phyloP scores from a whole-genome alignment of 345 rosid species.

The Pistacia integerrima region DNA sequence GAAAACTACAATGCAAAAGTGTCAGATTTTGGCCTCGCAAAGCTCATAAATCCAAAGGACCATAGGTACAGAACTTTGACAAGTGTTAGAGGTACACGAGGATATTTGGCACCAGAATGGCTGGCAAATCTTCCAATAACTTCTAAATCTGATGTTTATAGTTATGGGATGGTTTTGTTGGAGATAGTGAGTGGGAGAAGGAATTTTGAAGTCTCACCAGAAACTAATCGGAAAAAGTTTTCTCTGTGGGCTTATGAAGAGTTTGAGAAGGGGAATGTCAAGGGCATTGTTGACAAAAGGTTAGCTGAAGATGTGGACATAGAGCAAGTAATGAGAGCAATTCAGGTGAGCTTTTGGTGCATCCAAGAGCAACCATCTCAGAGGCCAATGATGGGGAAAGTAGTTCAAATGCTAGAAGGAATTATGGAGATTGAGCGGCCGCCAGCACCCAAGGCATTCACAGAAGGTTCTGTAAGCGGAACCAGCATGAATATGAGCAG shows the following conservation, averaged over 20 bases:
- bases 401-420: conserved; percentile 67
- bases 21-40: conserved; percentile 60
- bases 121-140: conserved; percentile 50
- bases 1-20: conserved; percentile 51
- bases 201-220: conserved; percentile 44
- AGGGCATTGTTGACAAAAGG: conserved; percentile 41
- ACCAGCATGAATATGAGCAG: conserved; percentile 36
- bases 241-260: conserved; percentile 65
- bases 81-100: conserved; percentile 45
- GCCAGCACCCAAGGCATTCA: conserved; percentile 42
- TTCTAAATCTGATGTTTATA: conserved; percentile 58
- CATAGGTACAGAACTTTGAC: conserved; percentile 31
- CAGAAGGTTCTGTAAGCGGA: conserved; percentile 36
- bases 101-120: conserved; percentile 67
- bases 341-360: conserved; percentile 60
- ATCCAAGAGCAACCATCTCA: conserved; percentile 53
- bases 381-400: conserved; percentile 60
- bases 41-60: conserved; percentile 40
- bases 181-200: conserved; percentile 57
- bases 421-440: conserved; percentile 48
- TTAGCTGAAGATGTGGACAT: conserved; percentile 40
- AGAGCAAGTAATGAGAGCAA: conserved; percentile 47
- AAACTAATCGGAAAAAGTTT: conserved; percentile 49
- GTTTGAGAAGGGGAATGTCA: conserved; percentile 44
- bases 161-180: conserved; percentile 63